These are phyloP conservation scores for Protomyces arabidopsidicola DNA, from an alignment of 1,139 yeast species.

Conservation along the genomic window DNA sequence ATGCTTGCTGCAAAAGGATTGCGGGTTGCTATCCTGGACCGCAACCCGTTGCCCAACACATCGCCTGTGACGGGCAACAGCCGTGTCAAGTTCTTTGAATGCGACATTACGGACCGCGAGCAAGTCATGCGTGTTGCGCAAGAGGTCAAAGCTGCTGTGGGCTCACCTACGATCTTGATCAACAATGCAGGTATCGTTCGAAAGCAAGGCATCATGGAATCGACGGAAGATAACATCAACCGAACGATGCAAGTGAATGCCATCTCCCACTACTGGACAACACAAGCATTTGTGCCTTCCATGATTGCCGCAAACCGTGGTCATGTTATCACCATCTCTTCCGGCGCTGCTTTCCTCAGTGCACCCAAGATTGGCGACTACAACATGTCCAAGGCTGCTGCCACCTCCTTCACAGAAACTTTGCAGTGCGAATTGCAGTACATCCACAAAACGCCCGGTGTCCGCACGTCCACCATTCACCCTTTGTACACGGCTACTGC, in stretches of 20 bases:
- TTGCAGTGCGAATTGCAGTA: conserved; percentile 2
- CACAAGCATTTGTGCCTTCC: conserved; percentile 45
- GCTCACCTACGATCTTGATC: conserved; percentile 51
- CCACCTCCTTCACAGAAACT: conserved; percentile 9
- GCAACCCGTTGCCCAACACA: conserved; percentile 40
- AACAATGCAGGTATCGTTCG: conserved; percentile 75
- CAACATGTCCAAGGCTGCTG: conserved; percentile 22
- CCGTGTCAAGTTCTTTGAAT: conserved; percentile 41
- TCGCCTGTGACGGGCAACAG: conserved; percentile 34
- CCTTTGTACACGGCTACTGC: conserved; percentile 5
- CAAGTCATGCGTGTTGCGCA: conserved; percentile 40
- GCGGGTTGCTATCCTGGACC: conserved; percentile 50
- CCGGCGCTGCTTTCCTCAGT: conserved; percentile 65
- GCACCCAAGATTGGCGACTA: conserved; percentile 53
- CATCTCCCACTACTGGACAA: conserved; percentile 52
- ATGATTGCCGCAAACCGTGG: conserved; percentile 39
- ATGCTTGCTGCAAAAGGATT: conserved; percentile 24
- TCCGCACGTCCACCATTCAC: conserved; percentile 4
- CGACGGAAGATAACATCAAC: conserved; percentile 37
- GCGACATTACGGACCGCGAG: conserved; percentile 50
- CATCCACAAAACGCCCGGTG: conserved; percentile 1
- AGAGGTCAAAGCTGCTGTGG: conserved; percentile 39
- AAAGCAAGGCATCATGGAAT: conserved; percentile 42
- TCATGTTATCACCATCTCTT: conserved; percentile 60
- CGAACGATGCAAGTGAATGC: conserved; percentile 53